Evolutionary conservation across 352 stramenopile species (phyloP).

Genomic region (Albugo candida): DNA sequence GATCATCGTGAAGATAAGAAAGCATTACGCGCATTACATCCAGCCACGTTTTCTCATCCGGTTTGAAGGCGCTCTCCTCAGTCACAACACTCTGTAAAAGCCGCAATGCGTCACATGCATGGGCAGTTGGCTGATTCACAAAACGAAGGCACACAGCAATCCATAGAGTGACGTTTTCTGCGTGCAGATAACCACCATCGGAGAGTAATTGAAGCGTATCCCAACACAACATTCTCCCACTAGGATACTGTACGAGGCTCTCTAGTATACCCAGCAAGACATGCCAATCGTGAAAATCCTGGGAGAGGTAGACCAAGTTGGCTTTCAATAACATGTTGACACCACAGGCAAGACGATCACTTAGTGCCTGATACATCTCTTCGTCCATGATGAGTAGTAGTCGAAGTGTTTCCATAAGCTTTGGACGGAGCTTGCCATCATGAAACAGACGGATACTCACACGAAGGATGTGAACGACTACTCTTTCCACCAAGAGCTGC

Average conservation of each 20-base stretch:
- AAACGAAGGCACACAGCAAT: conserved; percentile 64
- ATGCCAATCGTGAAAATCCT: conserved; percentile 65
- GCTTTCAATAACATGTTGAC: conserved; percentile 74
- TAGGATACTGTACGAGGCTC: conserved; percentile 61
- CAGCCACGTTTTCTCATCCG: conserved; percentile 52
- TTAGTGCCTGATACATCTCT: conserved; percentile 63
- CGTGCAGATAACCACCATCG: conserved; percentile 44
- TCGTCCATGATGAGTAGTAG: conserved; percentile 58
- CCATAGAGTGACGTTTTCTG: conserved; percentile 67
- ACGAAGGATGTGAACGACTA: conserved; percentile 71
- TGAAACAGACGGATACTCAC: conserved; percentile 77
- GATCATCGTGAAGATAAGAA: conserved; percentile 61
- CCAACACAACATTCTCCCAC: conserved; percentile 45
- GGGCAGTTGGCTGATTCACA: conserved; percentile 55
- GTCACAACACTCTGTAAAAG: conserved; percentile 53
- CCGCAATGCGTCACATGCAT: conserved; percentile 52
- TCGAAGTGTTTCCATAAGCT: conserved; percentile 63
- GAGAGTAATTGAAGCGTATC: conserved; percentile 54
- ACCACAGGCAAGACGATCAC: conserved; percentile 51
- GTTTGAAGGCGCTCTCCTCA: conserved; percentile 50
- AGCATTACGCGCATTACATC: conserved; percentile 78
- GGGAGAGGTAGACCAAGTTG: conserved; percentile 71
- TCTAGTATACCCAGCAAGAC: conserved; percentile 52
- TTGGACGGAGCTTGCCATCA: conserved; percentile 55
- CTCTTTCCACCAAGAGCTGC: conserved; percentile 55